Conservation (phyloP, 441 rosid genomes). For the Gossypium davidsonii region DNA sequence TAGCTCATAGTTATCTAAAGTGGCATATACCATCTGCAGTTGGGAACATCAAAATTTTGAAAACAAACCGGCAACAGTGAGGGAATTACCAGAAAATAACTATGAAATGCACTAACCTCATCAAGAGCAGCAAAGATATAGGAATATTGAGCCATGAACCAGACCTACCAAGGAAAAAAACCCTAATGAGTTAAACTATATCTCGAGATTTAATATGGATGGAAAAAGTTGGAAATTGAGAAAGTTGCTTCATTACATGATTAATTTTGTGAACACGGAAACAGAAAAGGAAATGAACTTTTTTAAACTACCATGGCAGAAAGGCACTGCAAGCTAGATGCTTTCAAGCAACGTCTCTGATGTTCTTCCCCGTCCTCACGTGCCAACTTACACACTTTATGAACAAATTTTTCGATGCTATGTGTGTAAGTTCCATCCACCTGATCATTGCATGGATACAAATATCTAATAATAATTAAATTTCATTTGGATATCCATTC, state of each 20-base stretch:
- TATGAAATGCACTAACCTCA: conserved; percentile 43
- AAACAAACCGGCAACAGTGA: background rate
- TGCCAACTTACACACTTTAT: conserved; percentile 64
- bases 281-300: background rate
- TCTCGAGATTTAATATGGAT: background rate
- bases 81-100: background rate
- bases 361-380: conserved; percentile 45
- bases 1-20: conserved; percentile 77
- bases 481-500: background rate
- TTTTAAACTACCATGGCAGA: conserved; percentile 71
- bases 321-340: conserved; percentile 87
- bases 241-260: background rate
- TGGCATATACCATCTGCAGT: conserved; percentile 68
- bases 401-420: conserved; percentile 73
- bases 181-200: background rate
- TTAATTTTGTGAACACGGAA: conserved; percentile 28
- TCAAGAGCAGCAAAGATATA: conserved; percentile 65
- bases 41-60: background rate
- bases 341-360: conserved; percentile 43
- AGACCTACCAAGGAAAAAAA: conserved; percentile 47
- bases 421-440: conserved; percentile 71
- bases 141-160: conserved; percentile 87
- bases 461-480: background rate
- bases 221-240: background rate
- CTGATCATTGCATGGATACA: conserved; percentile 26